A percentile compares a stretch with the other conserved stretches of the same genome.
phyloP scores from a whole-genome alignment of 768 basidiomycete species.

The Chalciporus chontae region DNA sequence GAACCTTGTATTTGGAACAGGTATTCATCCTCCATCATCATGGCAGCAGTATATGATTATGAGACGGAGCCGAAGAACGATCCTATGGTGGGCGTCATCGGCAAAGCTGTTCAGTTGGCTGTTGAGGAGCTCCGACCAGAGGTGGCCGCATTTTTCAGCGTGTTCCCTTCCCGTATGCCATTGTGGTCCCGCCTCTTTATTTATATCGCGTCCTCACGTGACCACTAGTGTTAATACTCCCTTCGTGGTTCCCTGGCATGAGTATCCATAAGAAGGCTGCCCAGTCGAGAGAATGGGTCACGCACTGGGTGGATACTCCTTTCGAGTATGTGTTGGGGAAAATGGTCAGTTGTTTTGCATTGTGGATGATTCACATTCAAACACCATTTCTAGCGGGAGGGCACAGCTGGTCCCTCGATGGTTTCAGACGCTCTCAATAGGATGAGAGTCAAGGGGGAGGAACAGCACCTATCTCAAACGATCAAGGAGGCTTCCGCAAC shows the following conservation, averaged over 20 bases:
- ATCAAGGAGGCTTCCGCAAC: constrained; percentile 21
- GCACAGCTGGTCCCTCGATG: constrained; percentile 14
- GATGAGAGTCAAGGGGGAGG: neutral
- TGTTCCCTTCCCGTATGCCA: constrained; percentile 9
- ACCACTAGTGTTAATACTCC: constrained; percentile 22
- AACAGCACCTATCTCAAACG: constrained; percentile 1
- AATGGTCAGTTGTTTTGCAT: constrained; percentile 7
- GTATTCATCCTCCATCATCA: constrained; percentile 27
- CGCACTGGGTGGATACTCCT: constrained; percentile 18
- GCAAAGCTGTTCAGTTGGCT: constrained; percentile 25
- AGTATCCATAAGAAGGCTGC: constrained; percentile 24
- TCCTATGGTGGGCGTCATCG: constrained; percentile 22
- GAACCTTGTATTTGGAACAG: constrained; percentile 9
- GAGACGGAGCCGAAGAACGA: constrained; percentile 29
- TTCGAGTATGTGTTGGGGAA: constrained; percentile 14
- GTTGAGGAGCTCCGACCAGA: constrained; percentile 22
- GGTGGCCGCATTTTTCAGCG: constrained; percentile 14
- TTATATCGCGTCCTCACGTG: constrained; percentile 7
- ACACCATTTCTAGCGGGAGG: constrained; percentile 4
- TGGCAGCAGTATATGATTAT: constrained; percentile 32
- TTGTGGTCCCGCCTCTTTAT: neutral
- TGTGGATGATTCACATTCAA: neutral
- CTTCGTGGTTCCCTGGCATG: constrained; percentile 29
- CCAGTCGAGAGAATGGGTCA: constrained; percentile 16
- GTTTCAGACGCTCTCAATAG: constrained; percentile 12